Conservation (phyloP, 305 asterid species). For the Fraxinus baroniana region DNA sequence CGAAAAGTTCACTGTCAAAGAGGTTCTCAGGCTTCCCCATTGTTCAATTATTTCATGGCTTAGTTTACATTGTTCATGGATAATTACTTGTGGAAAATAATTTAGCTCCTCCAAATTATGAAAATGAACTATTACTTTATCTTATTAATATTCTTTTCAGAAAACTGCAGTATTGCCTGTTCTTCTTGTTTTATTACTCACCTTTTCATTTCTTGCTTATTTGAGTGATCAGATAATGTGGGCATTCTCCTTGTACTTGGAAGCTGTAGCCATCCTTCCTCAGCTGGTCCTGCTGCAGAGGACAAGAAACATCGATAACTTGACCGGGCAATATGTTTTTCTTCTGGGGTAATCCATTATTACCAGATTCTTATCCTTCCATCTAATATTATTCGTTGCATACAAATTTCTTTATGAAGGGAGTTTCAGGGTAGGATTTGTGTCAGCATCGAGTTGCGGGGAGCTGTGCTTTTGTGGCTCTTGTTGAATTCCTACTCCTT, state of each 20-base stretch:
- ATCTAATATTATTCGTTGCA: background rate
- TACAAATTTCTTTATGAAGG: background rate
- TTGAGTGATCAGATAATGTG: constrained; percentile 61
- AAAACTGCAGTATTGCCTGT: background rate
- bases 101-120: background rate
- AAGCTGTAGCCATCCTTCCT: constrained; percentile 96
- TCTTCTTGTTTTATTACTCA: background rate
- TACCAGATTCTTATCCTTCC: background rate
- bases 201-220: background rate
- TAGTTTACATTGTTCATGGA: background rate
- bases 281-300: constrained; percentile 91
- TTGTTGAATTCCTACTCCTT: background rate
- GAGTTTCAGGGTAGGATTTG: background rate
- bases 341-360: constrained; percentile 67
- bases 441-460: background rate
- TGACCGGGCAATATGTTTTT: constrained; percentile 91
- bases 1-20: constrained; percentile 79
- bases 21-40: constrained; percentile 50
- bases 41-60: background rate
- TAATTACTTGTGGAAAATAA: background rate
- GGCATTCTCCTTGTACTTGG: constrained; percentile 85
- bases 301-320: constrained; percentile 93
- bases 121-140: background rate
- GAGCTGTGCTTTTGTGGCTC: background rate
- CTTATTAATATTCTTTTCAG: background rate